Evolutionary conservation across 2,329 filamentous ascomycete species (phyloP).

Genomic region (Rutstroemia sp.): DNA sequence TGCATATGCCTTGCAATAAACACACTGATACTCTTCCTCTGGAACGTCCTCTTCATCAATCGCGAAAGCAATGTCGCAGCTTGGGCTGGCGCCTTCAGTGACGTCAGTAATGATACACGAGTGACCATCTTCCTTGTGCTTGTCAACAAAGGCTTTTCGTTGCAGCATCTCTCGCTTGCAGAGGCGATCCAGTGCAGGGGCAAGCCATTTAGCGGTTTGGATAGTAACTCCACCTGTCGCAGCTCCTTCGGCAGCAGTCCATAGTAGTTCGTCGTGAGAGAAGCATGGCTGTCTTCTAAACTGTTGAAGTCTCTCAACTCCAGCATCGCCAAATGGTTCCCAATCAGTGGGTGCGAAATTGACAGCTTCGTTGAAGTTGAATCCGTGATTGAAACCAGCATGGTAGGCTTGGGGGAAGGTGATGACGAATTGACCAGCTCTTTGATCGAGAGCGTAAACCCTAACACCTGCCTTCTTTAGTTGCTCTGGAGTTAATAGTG

Average conservation of each 20-base stretch:
- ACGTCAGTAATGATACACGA: slow-evolving; percentile 27
- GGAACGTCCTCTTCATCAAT: slow-evolving; percentile 67
- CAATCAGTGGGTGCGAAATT: slow-evolving; percentile 95
- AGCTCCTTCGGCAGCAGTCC: slow-evolving; percentile 79
- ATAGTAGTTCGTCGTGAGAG: slow-evolving; percentile 88
- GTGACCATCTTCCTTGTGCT: slow-evolving; percentile 46
- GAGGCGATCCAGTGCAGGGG: slow-evolving; percentile 75
- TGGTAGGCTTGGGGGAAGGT: slow-evolving; percentile 97
- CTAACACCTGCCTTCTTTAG: slow-evolving; percentile 86
- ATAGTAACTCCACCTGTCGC: slow-evolving; percentile 60
- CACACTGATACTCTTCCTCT: slow-evolving; percentile 90
- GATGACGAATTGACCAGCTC: slow-evolving; percentile 91
- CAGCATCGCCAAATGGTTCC: slow-evolving; percentile 84
- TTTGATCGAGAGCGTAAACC: slow-evolving; percentile 91
- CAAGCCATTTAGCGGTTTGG: slow-evolving; percentile 90
- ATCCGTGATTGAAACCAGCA: slow-evolving; percentile 95
- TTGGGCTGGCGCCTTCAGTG: slow-evolving; percentile 25
- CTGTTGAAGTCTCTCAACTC: slow-evolving; percentile 76
- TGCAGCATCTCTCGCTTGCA: slow-evolving; percentile 63
- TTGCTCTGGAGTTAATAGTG: slow-evolving; percentile 86
- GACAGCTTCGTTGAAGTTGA: slow-evolving; percentile 98
- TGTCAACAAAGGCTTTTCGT: slow-evolving; percentile 60
- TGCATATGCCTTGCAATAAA: slow-evolving; percentile 84
- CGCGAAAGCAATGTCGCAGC: slow-evolving; percentile 54
- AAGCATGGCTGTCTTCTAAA: slow-evolving; percentile 94